Percentiles rank a stretch among this genome's conserved stretches.
Evolutionary conservation across 441 rosid genomes (phyloP).

Genomic region (Arabidopsis lyrata): DNA sequence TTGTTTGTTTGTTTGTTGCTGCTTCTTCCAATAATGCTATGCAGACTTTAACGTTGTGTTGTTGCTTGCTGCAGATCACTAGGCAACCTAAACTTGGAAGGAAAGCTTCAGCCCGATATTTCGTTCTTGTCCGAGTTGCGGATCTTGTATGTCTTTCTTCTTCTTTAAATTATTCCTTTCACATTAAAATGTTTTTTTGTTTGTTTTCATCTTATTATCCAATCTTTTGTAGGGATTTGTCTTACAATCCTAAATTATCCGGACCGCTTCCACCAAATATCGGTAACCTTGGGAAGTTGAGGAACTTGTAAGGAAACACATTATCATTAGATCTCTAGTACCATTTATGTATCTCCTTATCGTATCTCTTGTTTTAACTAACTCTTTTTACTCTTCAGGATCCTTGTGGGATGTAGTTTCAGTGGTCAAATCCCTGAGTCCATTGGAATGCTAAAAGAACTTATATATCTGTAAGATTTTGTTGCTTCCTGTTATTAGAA

Average conservation of each 20-base stretch:
- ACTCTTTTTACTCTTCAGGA: conserved; percentile 48
- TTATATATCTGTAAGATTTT: conserved; percentile 64
- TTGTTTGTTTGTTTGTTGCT: conserved; percentile 2
- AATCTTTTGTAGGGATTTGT: conserved; percentile 68
- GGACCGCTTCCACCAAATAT: conserved; percentile 75
- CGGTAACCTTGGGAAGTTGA: conserved; percentile 67
- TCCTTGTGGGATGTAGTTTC: conserved; percentile 77
- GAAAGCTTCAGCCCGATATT: conserved; percentile 64
- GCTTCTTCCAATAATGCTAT: conserved; percentile 13
- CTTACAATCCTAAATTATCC: conserved; percentile 59
- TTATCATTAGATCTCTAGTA: background rate
- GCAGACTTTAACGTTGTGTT: conserved; percentile 6
- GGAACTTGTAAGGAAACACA: conserved; percentile 60
- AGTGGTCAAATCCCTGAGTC: conserved; percentile 72
- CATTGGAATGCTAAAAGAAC: conserved; percentile 62
- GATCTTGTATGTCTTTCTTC: conserved; percentile 58
- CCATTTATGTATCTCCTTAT: background rate
- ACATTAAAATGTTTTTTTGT: background rate
- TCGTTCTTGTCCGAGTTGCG: conserved; percentile 58
- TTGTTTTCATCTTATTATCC: background rate
- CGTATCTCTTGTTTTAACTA: background rate
- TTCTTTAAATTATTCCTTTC: background rate
- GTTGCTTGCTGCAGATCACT: conserved; percentile 58
- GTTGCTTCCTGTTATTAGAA: conserved; percentile 19
- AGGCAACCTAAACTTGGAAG: conserved; percentile 60